Evolutionary conservation across 2,329 filamentous ascomycete species (phyloP).

Genomic region (Neonectria magnoliae): DNA sequence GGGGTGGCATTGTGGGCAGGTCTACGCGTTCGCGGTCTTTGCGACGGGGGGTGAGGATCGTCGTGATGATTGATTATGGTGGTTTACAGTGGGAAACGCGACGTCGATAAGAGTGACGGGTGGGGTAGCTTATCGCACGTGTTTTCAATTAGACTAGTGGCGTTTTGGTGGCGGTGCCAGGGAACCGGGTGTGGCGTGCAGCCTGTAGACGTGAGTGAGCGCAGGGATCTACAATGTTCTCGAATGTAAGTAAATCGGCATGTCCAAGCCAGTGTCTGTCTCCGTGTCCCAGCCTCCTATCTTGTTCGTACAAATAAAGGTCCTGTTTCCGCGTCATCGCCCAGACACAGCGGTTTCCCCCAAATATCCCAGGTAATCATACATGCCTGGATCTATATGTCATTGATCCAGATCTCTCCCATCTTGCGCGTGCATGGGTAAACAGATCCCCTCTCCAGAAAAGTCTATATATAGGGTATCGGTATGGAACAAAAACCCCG

Average conservation of each 20-base stretch:
- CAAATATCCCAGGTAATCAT: constrained; percentile 9
- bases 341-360: constrained; percentile 19
- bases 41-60: not conserved
- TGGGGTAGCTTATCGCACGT: constrained; percentile 37
- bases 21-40: constrained; percentile 2
- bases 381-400: not conserved
- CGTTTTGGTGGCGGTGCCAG: constrained; percentile 7
- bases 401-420: not conserved
- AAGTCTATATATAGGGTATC: constrained; percentile 46
- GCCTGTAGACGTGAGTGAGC: constrained; percentile 7
- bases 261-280: constrained; percentile 19
- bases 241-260: constrained; percentile 31
- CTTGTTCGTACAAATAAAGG: not conserved
- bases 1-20: constrained; percentile 33
- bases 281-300: constrained; percentile 6
- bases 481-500: constrained; percentile 33
- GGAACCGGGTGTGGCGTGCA: constrained; percentile 29
- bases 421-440: not conserved
- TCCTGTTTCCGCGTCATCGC: constrained; percentile 12
- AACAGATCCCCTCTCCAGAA: constrained; percentile 21
- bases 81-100: constrained; percentile 33
- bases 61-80: constrained; percentile 19
- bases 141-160: constrained; percentile 23
- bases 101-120: constrained; percentile 32
- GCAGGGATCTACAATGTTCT: constrained; percentile 1